phyloP scores from a whole-genome alignment of 371 early-diverging fungal genomes.

The Actinomortierella wolfii region DNA sequence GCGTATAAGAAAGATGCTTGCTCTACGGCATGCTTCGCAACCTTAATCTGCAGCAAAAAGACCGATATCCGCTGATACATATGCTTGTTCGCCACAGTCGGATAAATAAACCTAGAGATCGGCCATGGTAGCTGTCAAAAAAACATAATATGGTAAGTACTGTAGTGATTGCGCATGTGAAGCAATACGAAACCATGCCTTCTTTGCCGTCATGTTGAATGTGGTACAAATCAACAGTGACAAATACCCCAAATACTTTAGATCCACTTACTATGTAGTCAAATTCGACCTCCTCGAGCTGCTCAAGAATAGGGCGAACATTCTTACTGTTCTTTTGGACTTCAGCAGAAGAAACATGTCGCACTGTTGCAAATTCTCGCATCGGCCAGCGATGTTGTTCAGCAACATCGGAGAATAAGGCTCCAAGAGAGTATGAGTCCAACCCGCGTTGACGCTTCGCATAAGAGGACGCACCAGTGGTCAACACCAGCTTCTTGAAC shows the following conservation, averaged over 20 bases:
- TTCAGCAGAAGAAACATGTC: too few relatives aligned
- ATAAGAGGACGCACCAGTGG: neutral
- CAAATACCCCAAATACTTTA: neutral
- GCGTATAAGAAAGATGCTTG: conserved; percentile 19
- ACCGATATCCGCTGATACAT: conserved; percentile 36
- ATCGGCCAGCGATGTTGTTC: conserved; percentile 2
- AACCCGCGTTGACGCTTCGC: neutral
- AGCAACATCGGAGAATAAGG: conserved; percentile 6
- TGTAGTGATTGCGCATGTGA: too few relatives aligned
- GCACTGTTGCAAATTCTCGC: too few relatives aligned
- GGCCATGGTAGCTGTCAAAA: conserved; percentile 34
- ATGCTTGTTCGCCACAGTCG: conserved; percentile 15
- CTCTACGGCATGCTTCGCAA: conserved; percentile 27
- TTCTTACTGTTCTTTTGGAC: too few relatives aligned
- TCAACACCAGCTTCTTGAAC: conserved; percentile 17
- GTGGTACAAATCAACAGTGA: neutral
- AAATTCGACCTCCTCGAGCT: conserved; percentile 25
- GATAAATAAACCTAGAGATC: conserved; percentile 21
- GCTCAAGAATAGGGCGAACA: too few relatives aligned
- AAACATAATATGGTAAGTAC: neutral
- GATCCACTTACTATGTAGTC: conserved; percentile 29
- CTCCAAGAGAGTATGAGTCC: neutral
- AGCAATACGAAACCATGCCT: too few relatives aligned
- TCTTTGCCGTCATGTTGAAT: too few relatives aligned
- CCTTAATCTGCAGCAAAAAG: conserved; percentile 33